These are phyloP conservation scores for Dactylella cylindrospora DNA, from an alignment of 2,329 filamentous ascomycete species.

Conservation along the genomic window DNA sequence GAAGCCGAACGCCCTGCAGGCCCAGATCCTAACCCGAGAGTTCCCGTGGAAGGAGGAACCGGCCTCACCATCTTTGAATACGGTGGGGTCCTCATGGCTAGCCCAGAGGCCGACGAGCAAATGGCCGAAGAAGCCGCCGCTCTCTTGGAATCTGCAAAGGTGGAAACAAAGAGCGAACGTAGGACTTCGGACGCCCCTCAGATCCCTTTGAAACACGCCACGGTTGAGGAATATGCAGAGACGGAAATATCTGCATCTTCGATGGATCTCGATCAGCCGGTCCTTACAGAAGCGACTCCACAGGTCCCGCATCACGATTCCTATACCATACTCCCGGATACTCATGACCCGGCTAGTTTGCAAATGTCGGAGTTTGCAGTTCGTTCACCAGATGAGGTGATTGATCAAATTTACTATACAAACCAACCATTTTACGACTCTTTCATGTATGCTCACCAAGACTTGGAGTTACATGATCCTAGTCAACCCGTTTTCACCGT, in stretches of 20 bases:
- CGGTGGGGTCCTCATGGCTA: constrained; percentile 39
- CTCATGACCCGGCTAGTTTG: constrained; percentile 30
- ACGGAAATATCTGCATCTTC: background rate
- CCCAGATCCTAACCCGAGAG: constrained; percentile 34
- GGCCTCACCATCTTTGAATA: constrained; percentile 44
- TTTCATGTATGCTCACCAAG: constrained; percentile 41
- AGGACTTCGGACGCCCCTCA: constrained; percentile 10
- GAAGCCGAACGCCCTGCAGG: constrained; percentile 38
- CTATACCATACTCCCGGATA: constrained; percentile 31
- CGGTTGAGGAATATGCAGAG: constrained; percentile 38
- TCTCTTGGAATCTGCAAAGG: constrained; percentile 14
- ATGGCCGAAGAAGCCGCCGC: constrained; percentile 35
- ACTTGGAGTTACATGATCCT: constrained; percentile 41
- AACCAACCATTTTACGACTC: constrained; percentile 35
- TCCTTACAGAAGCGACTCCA: constrained; percentile 24
- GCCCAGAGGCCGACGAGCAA: constrained; percentile 36
- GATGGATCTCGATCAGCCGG: constrained; percentile 36
- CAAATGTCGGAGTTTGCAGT: constrained; percentile 40
- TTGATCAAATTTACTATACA: constrained; percentile 25
- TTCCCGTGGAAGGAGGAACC: constrained; percentile 34
- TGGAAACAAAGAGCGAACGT: constrained; percentile 7
- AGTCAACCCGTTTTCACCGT: constrained; percentile 34
- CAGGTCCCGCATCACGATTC: constrained; percentile 32
- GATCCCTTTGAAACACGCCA: constrained; percentile 12
- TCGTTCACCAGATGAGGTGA: constrained; percentile 30